Conservation (phyloP, 768 basidiomycete species). For the Psilocybe cubensis region DNA sequence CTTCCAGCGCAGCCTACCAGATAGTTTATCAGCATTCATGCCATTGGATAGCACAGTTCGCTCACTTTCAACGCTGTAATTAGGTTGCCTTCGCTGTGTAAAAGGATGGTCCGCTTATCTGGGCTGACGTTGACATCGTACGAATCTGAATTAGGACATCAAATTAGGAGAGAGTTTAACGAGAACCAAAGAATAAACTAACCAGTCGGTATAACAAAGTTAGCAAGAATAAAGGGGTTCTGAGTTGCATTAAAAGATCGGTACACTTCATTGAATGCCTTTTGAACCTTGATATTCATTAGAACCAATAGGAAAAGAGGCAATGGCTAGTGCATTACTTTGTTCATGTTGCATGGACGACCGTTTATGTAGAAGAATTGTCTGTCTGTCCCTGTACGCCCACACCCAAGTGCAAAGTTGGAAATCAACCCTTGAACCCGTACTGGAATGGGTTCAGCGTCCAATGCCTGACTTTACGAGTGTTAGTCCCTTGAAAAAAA, state of each 20-base stretch:
- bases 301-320: background rate
- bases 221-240: constrained; percentile 80
- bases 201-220: constrained; percentile 85
- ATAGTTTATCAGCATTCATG: background rate
- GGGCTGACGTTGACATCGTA: constrained; percentile 96
- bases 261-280: constrained; percentile 92
- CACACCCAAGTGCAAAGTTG: constrained; percentile 74
- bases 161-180: background rate
- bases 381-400: constrained; percentile 78
- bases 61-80: constrained; percentile 77
- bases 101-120: constrained; percentile 93
- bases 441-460: constrained; percentile 42
- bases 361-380: constrained; percentile 96
- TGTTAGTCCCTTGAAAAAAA: background rate
- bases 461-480: constrained; percentile 17
- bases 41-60: background rate
- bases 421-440: constrained; percentile 81
- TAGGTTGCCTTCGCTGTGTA: constrained; percentile 86
- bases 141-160: constrained; percentile 50
- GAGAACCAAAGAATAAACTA: constrained; percentile 22
- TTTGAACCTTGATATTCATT: constrained; percentile 63
- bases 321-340: constrained; percentile 45
- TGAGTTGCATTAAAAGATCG: constrained; percentile 76
- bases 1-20: constrained; percentile 65
- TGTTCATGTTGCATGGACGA: constrained; percentile 79